A percentile compares a stretch with the other conserved stretches of the same genome.
phyloP scores from a whole-genome alignment of 139 green algal species.

The Picochlorum sp. region DNA sequence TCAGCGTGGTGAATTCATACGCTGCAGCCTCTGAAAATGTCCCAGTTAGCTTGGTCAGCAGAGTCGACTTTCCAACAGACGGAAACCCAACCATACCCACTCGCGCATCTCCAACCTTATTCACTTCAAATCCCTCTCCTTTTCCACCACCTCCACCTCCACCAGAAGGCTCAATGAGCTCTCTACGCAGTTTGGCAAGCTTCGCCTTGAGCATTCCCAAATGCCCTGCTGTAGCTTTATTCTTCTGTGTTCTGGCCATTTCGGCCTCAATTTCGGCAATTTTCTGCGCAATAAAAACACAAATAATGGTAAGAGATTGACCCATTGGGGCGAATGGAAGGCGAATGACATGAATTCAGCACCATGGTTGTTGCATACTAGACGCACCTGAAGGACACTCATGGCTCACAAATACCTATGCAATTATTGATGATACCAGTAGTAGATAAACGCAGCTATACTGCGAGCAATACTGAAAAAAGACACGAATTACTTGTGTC shows the following conservation, averaged over 20 bases:
- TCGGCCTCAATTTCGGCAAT: constrained; percentile 14
- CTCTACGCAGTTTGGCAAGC: constrained; percentile 90
- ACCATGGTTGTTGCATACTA: not conserved
- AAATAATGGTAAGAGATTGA: no score
- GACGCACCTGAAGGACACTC: not conserved
- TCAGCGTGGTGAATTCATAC: constrained; percentile 99
- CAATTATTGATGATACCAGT: not conserved
- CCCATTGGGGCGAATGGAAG: no score
- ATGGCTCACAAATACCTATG: not conserved
- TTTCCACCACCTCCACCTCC: constrained; percentile 62
- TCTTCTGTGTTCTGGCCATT: constrained; percentile 99
- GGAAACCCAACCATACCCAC: constrained; percentile 93
- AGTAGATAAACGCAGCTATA: no score
- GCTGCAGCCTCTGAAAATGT: constrained; percentile 90
- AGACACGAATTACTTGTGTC: no score
- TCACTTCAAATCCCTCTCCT: constrained; percentile 94
- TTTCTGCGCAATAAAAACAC: not conserved
- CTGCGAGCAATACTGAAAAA: no score
- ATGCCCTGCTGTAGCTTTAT: constrained; percentile 91
- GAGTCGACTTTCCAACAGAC: constrained; percentile 96
- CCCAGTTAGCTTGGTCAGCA: constrained; percentile 96
- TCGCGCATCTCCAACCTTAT: constrained; percentile 92
- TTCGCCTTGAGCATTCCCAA: constrained; percentile 96
- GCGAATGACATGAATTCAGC: no score
- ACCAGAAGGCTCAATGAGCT: constrained; percentile 78